Percentiles rank a stretch among this genome's conserved stretches.
Conservation (phyloP, 257 asterid genomes). For the Asclepias syriaca region DNA sequence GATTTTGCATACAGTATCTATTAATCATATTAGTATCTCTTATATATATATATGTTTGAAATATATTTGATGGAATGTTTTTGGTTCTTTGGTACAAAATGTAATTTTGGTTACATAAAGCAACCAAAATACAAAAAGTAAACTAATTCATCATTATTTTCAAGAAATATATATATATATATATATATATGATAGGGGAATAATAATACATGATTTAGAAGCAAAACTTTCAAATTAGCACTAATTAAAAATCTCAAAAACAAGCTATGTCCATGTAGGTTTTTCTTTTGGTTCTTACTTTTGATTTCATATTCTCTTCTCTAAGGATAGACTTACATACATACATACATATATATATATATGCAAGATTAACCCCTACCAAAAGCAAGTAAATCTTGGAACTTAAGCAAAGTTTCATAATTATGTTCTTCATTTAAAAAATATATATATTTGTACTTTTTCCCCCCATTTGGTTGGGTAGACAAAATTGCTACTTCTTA, state of each 20-base stretch:
- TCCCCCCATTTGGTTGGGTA: neutral
- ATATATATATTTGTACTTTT: neutral
- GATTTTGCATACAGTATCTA: no score
- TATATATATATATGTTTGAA: neutral
- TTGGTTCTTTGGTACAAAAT: neutral
- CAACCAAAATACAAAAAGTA: neutral
- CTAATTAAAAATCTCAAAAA: neutral
- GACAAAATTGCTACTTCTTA: no score
- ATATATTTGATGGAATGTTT: neutral
- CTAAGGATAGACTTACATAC: no score
- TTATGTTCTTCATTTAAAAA: neutral
- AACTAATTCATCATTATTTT: neutral
- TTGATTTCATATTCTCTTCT: neutral
- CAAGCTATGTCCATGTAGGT: neutral
- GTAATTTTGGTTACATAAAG: neutral
- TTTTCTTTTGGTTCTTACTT: neutral
- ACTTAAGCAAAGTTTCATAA: conserved; percentile 1
- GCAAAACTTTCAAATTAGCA: neutral
- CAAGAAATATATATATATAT: neutral
- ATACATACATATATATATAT: neutral
- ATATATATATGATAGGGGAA: no score
- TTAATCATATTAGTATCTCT: no score
- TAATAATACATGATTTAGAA: neutral
- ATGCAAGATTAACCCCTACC: neutral
- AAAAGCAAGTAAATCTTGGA: neutral